phyloP scores from a whole-genome alignment of 1,284 basidiomycete genomes.

The Agaricales sp. region DNA sequence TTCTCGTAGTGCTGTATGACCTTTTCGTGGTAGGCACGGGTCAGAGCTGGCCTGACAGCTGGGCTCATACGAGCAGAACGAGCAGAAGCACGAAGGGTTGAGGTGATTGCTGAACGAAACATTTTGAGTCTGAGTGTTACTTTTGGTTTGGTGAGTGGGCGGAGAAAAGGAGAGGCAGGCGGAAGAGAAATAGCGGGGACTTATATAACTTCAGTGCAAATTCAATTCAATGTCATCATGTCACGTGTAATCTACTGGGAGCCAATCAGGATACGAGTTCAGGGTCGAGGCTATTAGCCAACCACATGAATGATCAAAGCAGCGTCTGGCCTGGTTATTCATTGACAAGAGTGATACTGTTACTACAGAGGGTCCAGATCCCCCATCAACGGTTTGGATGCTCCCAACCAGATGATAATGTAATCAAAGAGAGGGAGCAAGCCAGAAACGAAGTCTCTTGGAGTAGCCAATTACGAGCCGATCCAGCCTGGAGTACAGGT shows the following conservation, averaged over 20 bases:
- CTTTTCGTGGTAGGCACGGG: slow-evolving; percentile 82
- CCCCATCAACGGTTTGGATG: no score
- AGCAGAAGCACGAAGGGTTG: slow-evolving; percentile 35
- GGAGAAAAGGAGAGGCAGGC: background rate
- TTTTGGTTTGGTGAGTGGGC: no score
- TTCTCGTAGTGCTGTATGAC: slow-evolving; percentile 95
- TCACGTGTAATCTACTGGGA: background rate
- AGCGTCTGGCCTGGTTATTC: no score
- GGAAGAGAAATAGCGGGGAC: background rate
- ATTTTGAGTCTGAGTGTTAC: slow-evolving; percentile 36
- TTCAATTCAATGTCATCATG: background rate
- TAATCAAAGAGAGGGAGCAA: no score
- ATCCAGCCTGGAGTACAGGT: no score
- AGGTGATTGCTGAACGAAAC: slow-evolving; percentile 54
- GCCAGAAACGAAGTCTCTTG: no score
- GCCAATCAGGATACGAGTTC: background rate
- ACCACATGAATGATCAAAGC: no score
- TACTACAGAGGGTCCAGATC: no score
- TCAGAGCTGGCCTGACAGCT: slow-evolving; percentile 34
- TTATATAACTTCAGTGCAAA: background rate
- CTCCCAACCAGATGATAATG: no score
- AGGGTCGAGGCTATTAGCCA: no score
- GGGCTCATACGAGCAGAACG: slow-evolving; percentile 24
- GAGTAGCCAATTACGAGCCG: no score
- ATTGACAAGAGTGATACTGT: no score